phyloP scores from a whole-genome alignment of 2,329 filamentous ascomycete genomes.

The Penicillium sp. region DNA sequence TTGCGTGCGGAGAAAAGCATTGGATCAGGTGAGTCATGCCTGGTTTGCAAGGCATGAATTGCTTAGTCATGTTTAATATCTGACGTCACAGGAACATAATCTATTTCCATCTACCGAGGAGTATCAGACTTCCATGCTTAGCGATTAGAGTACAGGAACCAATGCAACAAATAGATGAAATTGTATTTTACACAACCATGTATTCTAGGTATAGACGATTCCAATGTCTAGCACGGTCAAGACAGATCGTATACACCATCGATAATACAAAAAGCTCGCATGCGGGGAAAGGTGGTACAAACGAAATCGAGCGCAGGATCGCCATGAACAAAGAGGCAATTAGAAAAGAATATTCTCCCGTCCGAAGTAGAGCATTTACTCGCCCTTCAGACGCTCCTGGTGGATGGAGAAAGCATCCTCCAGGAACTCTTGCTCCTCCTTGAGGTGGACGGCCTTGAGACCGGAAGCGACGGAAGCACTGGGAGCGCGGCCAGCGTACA shows the following conservation, averaged over 20 bases:
- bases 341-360: constrained; percentile 12
- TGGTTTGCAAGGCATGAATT: constrained; percentile 10
- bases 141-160: no score
- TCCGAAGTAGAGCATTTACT: constrained; percentile 39
- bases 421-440: constrained; percentile 85
- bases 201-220: constrained; percentile 28
- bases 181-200: constrained; percentile 25
- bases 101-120: no score
- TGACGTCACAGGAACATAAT: constrained; percentile 15
- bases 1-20: constrained; percentile 26
- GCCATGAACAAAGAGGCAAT: constrained; percentile 23
- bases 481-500: constrained; percentile 92
- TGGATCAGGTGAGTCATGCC: constrained; percentile 22
- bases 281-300: constrained; percentile 20
- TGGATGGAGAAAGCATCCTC: constrained; percentile 57
- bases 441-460: constrained; percentile 77
- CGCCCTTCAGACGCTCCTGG: constrained; percentile 62
- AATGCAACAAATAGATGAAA: constrained; percentile 15
- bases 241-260: constrained; percentile 21
- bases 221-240: constrained; percentile 13
- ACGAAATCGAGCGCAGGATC: constrained; percentile 27
- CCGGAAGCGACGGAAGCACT: constrained; percentile 92
- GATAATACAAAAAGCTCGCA: constrained; percentile 26
- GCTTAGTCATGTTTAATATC: constrained; percentile 10
- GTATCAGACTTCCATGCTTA: no score